Base-by-base conservation (phyloP, 176 grass and related monocot genomes). In the Pharus latifolius region DNA sequence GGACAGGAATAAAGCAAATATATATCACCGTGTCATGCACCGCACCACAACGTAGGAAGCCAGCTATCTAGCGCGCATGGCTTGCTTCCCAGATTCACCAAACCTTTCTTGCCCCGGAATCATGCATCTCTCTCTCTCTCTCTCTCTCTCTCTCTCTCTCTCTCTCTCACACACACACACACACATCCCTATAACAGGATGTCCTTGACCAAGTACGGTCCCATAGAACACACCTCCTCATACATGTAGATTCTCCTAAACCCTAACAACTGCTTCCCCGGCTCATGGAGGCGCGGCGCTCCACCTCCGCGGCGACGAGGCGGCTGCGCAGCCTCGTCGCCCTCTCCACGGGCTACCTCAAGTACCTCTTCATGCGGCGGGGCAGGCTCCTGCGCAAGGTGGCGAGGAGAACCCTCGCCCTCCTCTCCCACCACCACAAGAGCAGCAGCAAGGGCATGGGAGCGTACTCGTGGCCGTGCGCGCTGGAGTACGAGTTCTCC, bases 401-500 rank as follows among this genome's bases (percentile, higher is more conserved):
- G 60, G 63, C 70, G 73, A 70, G 70, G 76, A 43, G 76, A 48
- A 53, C 75, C 56, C 52, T 68, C 18, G 68, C 84, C 25, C 43
- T 81, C 33, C 3, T 87, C 70, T 24, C 48, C 70, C 64, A 32
- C 64, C 69, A 81, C 48, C 38, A 41, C 56, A 30, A 50, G 4
- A 6, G 42, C 78, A 26, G n/a, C 47, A 79, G 6, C 56, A 37
- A 22, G 33, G 56, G 46, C 68, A 23, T 11, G 29, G 52, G 52
- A 34, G 18, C 27, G 1, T 35, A 60, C 61, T 61, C 56, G 50
- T 26, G 46, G 57, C 48, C 67, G 16, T 27, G 69, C 20, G 54
- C 69, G n/a, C 25, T 76, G 43, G 91, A 87, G 56, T 70, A 70
- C 50, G 87, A 96, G 74, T 96, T 96, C 81, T 96, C 91, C 11